Evolutionary conservation across 2,329 filamentous ascomycete species (phyloP).

Genomic region (Trichoderma sp.): DNA sequence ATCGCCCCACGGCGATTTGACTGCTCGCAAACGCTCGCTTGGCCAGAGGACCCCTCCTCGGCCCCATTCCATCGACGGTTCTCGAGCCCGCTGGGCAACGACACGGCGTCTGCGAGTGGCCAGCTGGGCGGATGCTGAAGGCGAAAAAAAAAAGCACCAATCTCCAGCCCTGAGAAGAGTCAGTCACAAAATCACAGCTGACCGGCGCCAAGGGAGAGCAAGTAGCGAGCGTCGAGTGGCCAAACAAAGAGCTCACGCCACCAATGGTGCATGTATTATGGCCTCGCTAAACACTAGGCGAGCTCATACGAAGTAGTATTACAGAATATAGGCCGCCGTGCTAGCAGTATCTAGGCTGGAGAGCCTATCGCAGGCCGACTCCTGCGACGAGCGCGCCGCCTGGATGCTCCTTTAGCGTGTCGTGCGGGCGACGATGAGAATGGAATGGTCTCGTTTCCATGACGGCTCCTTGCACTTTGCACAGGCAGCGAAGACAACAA

Average conservation of each 20-base stretch:
- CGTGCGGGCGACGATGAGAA: conserved; percentile 23
- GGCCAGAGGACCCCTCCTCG: conserved; percentile 10
- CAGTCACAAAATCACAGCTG: conserved; percentile 15
- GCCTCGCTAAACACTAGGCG: conserved; percentile 9
- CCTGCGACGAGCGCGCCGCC: not conserved
- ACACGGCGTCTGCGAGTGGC: conserved; percentile 17
- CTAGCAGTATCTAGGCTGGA: not conserved
- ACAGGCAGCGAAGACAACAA: not conserved
- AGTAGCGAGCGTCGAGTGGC: not conserved
- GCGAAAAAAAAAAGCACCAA: conserved; percentile 16
- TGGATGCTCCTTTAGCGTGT: conserved; percentile 10
- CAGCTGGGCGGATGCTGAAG: not conserved
- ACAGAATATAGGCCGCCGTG: not conserved
- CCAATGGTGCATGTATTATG: conserved; percentile 7
- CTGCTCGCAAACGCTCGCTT: conserved; percentile 27
- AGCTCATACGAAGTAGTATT: conserved; percentile 8
- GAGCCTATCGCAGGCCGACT: not conserved
- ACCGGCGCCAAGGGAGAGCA: not conserved
- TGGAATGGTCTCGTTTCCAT: not conserved
- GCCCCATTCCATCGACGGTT: conserved; percentile 14
- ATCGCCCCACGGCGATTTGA: conserved; percentile 26
- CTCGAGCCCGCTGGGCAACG: conserved; percentile 14
- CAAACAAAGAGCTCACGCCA: conserved; percentile 23
- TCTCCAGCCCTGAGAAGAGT: not conserved
- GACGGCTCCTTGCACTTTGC: not conserved